These are phyloP conservation scores for Coffea canephora DNA, from an alignment of 257 asterid species.

Conservation along the genomic window DNA sequence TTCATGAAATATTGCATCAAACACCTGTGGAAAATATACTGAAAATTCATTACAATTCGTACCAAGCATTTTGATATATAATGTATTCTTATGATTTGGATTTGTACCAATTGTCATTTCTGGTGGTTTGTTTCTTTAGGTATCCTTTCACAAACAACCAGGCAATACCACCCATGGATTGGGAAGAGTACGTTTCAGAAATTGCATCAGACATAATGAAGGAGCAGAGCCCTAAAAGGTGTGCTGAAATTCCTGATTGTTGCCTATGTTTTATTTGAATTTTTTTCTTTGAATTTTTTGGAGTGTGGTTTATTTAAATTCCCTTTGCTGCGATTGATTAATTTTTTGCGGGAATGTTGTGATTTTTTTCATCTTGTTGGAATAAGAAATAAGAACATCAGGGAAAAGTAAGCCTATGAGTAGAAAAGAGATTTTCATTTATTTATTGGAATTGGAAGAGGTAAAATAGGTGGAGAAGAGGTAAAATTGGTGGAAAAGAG, in stretches of 20 bases:
- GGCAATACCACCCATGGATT: slow-evolving; percentile 83
- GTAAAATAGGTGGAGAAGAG: too few relatives aligned
- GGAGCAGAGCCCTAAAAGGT: slow-evolving; percentile 98
- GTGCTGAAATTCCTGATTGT: slow-evolving; percentile 18
- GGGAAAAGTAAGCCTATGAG: background rate
- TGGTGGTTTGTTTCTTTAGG: slow-evolving; percentile 37
- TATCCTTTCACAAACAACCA: slow-evolving; percentile 81
- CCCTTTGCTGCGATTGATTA: background rate
- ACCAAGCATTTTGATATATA: background rate
- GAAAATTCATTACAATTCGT: background rate
- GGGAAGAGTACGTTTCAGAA: slow-evolving; percentile 94
- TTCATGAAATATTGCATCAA: background rate
- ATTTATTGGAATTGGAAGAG: too few relatives aligned
- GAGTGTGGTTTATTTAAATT: background rate
- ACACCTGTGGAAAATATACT: too few relatives aligned
- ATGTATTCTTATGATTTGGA: background rate
- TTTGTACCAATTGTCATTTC: slow-evolving; percentile 7
- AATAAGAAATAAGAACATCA: background rate
- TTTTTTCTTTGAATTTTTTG: background rate
- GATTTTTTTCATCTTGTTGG: background rate
- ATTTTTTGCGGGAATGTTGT: background rate
- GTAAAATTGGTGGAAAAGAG: too few relatives aligned
- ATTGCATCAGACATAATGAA: slow-evolving; percentile 86
- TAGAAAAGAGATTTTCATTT: too few relatives aligned
- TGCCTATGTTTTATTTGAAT: background rate